Base-by-base conservation (phyloP, 495 filamentous ascomycete genomes). In the Acidiella bohemica region DNA sequence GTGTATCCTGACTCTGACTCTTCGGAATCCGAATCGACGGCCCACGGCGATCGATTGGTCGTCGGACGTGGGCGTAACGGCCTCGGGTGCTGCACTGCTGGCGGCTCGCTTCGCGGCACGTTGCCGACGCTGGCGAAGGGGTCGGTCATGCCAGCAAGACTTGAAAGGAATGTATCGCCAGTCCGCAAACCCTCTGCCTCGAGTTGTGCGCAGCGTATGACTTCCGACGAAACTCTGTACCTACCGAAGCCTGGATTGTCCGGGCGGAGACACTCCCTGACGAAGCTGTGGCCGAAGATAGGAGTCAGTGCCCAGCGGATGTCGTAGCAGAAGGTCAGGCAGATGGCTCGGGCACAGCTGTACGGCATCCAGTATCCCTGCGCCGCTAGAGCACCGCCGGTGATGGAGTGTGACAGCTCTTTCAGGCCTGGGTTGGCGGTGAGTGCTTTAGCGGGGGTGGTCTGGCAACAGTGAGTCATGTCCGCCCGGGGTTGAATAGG, bases 331-430 rank as follows among this genome's bases (percentile, higher is more conserved):
- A 95, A 94, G 2, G 79, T 93, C 5, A 81, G 68, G 47, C 84
- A 83, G 21, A 95, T 64, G 13, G 82, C 84, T 61, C 72, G 77
- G 19, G 90, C 90, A 26, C 80, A 83, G 26, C 74, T 63, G 50
- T 76, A 97, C 1, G 90, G 90, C 73, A 96, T 83, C 90, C 88
- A 97, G 63, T 97, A 97, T 18, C 90, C 90, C 78, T 97, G 90
- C 41, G 84, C 88, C 32, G 69, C 75, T 27, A 95, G 71, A 22
- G 86, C 73, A 11, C 90, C 90, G 10, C 90, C 90, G 0, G 90
- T 97, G 55, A 97, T 95, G 61, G 84, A 93, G 55, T 92, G 78
- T 22, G 81, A 81, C 42, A 95, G 80, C 5, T 86, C 78, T 31
- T 76, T 73, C 16, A 97, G 75, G 5, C 88, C 87, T 0, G 73